phyloP scores from a whole-genome alignment of 2,329 filamentous ascomycete species.

The Ophiostoma novo-ulmi region DNA sequence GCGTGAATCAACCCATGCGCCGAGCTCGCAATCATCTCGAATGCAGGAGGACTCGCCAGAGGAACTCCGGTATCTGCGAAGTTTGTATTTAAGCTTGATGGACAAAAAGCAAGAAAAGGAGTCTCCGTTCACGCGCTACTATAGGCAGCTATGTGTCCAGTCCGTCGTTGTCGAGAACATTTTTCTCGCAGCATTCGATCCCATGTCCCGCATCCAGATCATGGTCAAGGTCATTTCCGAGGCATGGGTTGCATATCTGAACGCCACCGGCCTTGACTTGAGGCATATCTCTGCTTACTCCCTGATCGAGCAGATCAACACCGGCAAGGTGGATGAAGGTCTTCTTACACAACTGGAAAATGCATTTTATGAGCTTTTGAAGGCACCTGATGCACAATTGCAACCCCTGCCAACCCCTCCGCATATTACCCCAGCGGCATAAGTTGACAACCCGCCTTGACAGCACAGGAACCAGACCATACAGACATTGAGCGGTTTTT shows the following conservation, averaged over 20 bases:
- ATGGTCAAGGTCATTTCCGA: not conserved
- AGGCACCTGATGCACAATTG: not conserved
- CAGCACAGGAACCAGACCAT: too few species aligned
- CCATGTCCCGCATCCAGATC: not conserved
- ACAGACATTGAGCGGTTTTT: too few species aligned
- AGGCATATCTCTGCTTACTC: not conserved
- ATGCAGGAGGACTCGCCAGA: not conserved
- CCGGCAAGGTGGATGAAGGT: not conserved
- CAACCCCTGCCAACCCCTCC: too few species aligned
- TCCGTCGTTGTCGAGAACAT: not conserved
- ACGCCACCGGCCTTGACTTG: not conserved
- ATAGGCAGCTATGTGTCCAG: not conserved
- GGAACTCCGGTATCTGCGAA: not conserved
- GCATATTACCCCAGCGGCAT: too few species aligned
- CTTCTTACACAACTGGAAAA: not conserved
- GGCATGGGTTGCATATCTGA: not conserved
- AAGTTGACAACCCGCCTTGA: too few species aligned
- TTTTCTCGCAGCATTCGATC: not conserved
- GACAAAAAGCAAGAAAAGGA: not conserved
- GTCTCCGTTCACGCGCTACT: not conserved
- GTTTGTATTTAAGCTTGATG: not conserved
- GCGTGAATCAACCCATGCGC: not conserved
- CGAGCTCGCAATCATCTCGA: not conserved
- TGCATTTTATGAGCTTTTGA: not conserved
- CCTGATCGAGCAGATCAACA: not conserved